These are phyloP conservation scores for Cercospora berteroae DNA, from an alignment of 2,329 filamentous ascomycete species.

Conservation along the genomic window DNA sequence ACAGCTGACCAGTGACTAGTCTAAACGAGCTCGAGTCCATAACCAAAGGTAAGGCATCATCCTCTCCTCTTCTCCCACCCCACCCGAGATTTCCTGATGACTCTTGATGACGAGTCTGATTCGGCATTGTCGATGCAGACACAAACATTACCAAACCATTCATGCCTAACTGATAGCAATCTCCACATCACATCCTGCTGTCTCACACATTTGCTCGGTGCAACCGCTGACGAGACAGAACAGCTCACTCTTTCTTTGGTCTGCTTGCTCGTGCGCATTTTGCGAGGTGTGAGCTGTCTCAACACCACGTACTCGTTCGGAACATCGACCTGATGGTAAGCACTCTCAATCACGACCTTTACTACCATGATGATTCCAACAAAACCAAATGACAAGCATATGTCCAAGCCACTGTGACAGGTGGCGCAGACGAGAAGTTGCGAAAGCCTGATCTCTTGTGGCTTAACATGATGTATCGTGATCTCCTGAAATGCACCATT, in stretches of 20 bases:
- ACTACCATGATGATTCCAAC: conserved; percentile 36
- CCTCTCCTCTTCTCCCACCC: background rate
- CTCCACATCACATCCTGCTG: background rate
- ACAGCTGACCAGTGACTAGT: background rate
- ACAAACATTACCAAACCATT: conserved; percentile 40
- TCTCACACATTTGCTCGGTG: background rate
- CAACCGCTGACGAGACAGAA: background rate
- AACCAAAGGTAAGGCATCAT: background rate
- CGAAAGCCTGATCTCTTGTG: conserved; percentile 27
- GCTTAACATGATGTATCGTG: background rate
- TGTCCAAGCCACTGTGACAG: conserved; percentile 42
- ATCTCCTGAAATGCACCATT: background rate
- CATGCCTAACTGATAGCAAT: conserved; percentile 32
- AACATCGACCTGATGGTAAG: background rate
- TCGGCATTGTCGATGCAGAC: conserved; percentile 40
- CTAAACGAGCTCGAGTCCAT: background rate
- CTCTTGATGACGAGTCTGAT: conserved; percentile 44
- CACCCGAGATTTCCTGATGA: conserved; percentile 34
- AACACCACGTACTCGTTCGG: background rate
- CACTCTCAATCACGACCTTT: background rate
- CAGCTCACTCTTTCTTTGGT: background rate
- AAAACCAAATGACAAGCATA: conserved; percentile 42
- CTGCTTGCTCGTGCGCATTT: background rate
- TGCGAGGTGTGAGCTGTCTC: background rate
- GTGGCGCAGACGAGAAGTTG: conserved; percentile 38